Evolutionary conservation across 2,329 filamentous ascomycete species (phyloP).

Genomic region (Colletotrichum sublineola): DNA sequence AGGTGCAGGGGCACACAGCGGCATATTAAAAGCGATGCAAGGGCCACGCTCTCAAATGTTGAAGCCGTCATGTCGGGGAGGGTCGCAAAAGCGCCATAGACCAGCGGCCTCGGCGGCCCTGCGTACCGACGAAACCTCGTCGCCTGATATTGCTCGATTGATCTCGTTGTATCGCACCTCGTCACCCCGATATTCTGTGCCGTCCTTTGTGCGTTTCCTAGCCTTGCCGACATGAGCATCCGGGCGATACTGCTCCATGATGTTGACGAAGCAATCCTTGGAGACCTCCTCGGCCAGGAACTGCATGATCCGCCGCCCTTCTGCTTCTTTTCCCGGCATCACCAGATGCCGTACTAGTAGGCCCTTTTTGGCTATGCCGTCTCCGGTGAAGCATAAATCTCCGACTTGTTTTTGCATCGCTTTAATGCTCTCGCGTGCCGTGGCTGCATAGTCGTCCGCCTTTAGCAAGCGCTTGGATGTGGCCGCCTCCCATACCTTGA

Average conservation of each 20-base stretch:
- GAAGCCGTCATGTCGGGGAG: conserved; percentile 65
- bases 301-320: conserved; percentile 79
- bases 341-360: conserved; percentile 84
- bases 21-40: conserved; percentile 11
- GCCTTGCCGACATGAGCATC: conserved; percentile 85
- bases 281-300: conserved; percentile 82
- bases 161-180: conserved; percentile 80
- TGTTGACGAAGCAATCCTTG: conserved; percentile 82
- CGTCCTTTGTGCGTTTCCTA: conserved; percentile 55
- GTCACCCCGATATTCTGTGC: conserved; percentile 50
- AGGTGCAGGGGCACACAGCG: background rate
- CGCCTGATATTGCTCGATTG: conserved; percentile 75
- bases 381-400: conserved; percentile 83
- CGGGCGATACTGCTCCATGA: conserved; percentile 91
- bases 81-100: conserved; percentile 83
- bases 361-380: conserved; percentile 84
- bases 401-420: conserved; percentile 87
- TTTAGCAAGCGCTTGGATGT: conserved; percentile 82
- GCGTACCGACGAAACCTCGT: conserved; percentile 76
- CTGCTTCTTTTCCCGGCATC: conserved; percentile 84
- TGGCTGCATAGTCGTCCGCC: conserved; percentile 79
- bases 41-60: conserved; percentile 55
- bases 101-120: conserved; percentile 78
- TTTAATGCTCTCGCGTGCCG: conserved; percentile 81
- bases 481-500: conserved; percentile 81